These are phyloP conservation scores for Cryptococcus sp. DNA, from an alignment of 1,284 basidiomycete species.

Conservation along the genomic window DNA sequence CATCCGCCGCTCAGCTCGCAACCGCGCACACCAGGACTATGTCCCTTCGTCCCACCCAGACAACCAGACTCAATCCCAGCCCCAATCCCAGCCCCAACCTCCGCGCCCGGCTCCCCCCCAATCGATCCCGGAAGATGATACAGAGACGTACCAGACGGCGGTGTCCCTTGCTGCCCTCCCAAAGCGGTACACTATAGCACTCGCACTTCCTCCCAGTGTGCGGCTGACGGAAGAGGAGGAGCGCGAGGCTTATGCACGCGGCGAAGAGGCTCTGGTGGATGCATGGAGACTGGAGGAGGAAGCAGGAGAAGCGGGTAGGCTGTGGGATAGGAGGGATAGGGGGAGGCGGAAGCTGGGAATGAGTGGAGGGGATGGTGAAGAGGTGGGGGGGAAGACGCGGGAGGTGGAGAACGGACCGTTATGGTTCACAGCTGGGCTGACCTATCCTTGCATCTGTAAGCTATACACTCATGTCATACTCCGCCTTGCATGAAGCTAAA, in stretches of 20 bases:
- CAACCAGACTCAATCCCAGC: conserved; percentile 6
- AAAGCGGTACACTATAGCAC: conserved; percentile 13
- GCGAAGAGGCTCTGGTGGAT: conserved; percentile 25
- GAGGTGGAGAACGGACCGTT: background rate
- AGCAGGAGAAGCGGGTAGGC: conserved; percentile 6
- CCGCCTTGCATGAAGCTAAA: background rate
- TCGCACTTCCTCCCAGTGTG: conserved; percentile 14
- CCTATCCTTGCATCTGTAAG: conserved; percentile 32
- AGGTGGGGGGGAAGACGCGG: background rate
- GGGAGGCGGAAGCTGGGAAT: background rate
- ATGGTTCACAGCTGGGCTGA: conserved; percentile 33
- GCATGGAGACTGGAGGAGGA: conserved; percentile 12
- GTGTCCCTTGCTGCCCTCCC: conserved; percentile 25
- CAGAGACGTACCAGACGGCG: conserved; percentile 3
- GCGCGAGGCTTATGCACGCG: conserved; percentile 10
- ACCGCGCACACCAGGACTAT: background rate
- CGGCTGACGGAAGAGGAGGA: conserved; percentile 1
- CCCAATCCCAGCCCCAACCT: background rate
- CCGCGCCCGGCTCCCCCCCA: background rate
- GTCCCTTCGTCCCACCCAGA: background rate
- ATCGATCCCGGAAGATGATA: background rate
- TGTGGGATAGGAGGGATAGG: background rate
- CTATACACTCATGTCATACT: background rate
- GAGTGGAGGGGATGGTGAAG: background rate
- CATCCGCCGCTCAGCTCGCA: background rate